These are phyloP conservation scores for Salix caprea DNA, from an alignment of 345 rosid species.

Conservation along the genomic window DNA sequence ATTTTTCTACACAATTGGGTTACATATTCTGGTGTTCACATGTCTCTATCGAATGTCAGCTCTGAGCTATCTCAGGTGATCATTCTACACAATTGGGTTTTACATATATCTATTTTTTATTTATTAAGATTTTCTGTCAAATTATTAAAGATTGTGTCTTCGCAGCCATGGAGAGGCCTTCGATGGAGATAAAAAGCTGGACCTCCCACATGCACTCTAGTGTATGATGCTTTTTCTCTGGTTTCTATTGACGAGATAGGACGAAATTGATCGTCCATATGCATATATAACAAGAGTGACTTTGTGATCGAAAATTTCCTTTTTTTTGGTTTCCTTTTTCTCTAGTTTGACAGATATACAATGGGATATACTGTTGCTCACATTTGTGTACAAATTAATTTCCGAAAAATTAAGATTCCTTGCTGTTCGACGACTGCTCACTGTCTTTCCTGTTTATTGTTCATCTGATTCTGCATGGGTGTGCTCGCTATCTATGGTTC, in stretches of 20 bases:
- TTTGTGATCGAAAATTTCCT: background rate
- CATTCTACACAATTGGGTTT: too few species aligned
- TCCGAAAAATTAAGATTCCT: too few species aligned
- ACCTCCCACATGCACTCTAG: slow-evolving; percentile 73
- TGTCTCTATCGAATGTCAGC: slow-evolving; percentile 98
- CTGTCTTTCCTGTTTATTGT: too few species aligned
- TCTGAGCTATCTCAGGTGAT: slow-evolving; percentile 77
- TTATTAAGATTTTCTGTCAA: background rate
- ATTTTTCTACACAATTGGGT: slow-evolving; percentile 86
- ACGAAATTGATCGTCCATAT: slow-evolving; percentile 7
- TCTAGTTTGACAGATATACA: background rate
- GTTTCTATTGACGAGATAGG: background rate
- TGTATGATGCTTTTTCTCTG: slow-evolving; percentile 3
- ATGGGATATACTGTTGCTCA: too few species aligned
- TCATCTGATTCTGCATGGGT: too few species aligned
- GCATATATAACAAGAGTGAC: slow-evolving; percentile 12
- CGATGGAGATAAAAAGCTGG: slow-evolving; percentile 39
- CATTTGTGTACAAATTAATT: too few species aligned
- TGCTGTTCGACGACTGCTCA: too few species aligned
- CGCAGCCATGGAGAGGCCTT: slow-evolving; percentile 73
- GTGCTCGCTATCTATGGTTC: too few species aligned
- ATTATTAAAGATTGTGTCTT: background rate
- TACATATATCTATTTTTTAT: background rate
- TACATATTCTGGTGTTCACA: slow-evolving; percentile 81
- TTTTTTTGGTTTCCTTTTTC: background rate